Conservation (phyloP, 331 rosid species). For the Prunus yedoensis region DNA sequence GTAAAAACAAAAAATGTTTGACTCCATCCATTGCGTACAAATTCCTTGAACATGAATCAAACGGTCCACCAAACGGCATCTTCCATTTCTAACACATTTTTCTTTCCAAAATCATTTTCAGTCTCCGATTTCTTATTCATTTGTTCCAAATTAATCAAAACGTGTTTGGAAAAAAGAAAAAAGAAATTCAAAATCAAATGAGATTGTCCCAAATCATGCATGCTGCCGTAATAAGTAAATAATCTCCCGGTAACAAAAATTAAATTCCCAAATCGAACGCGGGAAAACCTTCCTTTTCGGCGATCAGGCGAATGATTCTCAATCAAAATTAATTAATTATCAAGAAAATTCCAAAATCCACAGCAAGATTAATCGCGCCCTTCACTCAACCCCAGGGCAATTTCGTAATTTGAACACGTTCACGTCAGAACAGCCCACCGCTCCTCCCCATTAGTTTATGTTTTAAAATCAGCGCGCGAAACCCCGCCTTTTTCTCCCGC, state of each 20-base stretch:
- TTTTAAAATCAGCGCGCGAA: conserved; percentile 45
- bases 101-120: neutral
- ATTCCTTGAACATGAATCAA: neutral
- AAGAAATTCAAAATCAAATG: neutral
- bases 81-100: neutral
- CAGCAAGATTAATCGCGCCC: neutral
- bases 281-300: neutral
- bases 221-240: neutral
- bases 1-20: no score
- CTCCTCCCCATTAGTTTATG: conserved; percentile 17
- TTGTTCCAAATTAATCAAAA: neutral
- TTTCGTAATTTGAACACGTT: neutral
- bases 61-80: neutral
- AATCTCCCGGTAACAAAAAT: neutral
- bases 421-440: neutral
- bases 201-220: neutral
- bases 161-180: neutral
- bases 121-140: neutral
- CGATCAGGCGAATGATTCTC: neutral
- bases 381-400: conserved; percentile 1
- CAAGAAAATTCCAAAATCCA: no score
- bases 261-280: conserved; percentile 12
- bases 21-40: neutral
- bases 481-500: conserved; percentile 36
- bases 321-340: no score